Percentiles rank a stretch among this genome's conserved stretches.
phyloP scores from a whole-genome alignment of 2,329 filamentous ascomycete species.

The Fonsecaea erecta region DNA sequence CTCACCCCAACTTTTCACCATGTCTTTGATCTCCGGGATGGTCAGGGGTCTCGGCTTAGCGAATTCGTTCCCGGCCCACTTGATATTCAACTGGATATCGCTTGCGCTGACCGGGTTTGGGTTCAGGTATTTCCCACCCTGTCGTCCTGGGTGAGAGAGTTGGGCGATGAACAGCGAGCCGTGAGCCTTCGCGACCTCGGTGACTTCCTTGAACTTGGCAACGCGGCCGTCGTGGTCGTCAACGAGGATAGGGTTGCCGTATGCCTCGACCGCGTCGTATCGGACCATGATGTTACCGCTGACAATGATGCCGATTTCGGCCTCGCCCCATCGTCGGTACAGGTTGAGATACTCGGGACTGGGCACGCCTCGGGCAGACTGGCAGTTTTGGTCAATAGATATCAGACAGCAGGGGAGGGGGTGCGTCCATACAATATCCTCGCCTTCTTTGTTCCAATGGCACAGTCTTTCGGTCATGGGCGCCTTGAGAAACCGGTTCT shows the following conservation, averaged over 20 bases:
- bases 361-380: constrained; percentile 59
- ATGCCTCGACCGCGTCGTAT: constrained; percentile 61
- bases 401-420: neutral
- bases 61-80: constrained; percentile 43
- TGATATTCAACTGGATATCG: constrained; percentile 53
- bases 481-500: constrained; percentile 68
- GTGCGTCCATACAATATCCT: constrained; percentile 23
- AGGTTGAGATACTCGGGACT: constrained; percentile 60
- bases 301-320: constrained; percentile 61
- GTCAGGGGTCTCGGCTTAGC: constrained; percentile 44
- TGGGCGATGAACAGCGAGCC: constrained; percentile 65
- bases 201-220: constrained; percentile 62
- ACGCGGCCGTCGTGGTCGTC: constrained; percentile 60
- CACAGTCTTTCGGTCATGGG: constrained; percentile 70
- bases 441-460: constrained; percentile 56
- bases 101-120: constrained; percentile 58
- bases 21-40: constrained; percentile 35
- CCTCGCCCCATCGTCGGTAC: constrained; percentile 67
- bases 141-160: constrained; percentile 67
- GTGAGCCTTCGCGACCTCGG: constrained; percentile 59
- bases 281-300: constrained; percentile 70
- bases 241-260: constrained; percentile 65
- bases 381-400: constrained; percentile 42
- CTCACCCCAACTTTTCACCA: constrained; percentile 31
- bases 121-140: constrained; percentile 54